phyloP scores from a whole-genome alignment of 495 filamentous ascomycete species.

The Echria macrotheca region DNA sequence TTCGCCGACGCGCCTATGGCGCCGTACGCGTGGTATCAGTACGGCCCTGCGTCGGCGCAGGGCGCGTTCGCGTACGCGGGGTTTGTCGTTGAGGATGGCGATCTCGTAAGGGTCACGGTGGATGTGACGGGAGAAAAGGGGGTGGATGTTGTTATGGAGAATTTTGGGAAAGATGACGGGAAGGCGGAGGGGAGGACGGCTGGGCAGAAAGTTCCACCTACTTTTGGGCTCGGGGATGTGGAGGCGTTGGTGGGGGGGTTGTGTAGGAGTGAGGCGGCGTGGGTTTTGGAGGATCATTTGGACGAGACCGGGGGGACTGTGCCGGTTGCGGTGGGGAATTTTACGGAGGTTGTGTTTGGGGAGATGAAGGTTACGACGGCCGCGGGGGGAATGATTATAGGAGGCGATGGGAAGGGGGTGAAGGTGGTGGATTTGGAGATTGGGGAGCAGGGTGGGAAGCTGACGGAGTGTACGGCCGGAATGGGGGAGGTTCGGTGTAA shows the following conservation, averaged over 20 bases:
- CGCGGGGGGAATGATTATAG: neutral
- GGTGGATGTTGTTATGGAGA: conserved; percentile 16
- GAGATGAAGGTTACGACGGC: conserved; percentile 6
- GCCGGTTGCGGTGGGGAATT: conserved; percentile 24
- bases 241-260: neutral
- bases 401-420: no score
- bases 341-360: conserved; percentile 18
- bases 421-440: conserved; percentile 19
- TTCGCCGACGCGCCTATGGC: conserved; percentile 9
- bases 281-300: conserved; percentile 26
- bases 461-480: conserved; percentile 20
- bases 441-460: conserved; percentile 20
- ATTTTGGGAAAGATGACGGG: conserved; percentile 14
- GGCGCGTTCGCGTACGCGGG: conserved; percentile 9
- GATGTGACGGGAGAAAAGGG: neutral
- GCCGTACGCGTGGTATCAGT: conserved; percentile 24
- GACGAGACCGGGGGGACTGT: conserved; percentile 14
- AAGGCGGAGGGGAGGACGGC: neutral
- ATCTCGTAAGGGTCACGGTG: conserved; percentile 12
- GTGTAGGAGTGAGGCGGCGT: conserved; percentile 19
- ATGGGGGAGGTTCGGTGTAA: conserved; percentile 11
- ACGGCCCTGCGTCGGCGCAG: neutral
- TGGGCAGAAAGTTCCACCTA: neutral
- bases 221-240: neutral
- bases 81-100: conserved; percentile 14